A percentile compares a stretch with the other conserved stretches of the same genome.
Conservation (phyloP, 2,329 filamentous ascomycete genomes). For the Aspergillus jensenii region DNA sequence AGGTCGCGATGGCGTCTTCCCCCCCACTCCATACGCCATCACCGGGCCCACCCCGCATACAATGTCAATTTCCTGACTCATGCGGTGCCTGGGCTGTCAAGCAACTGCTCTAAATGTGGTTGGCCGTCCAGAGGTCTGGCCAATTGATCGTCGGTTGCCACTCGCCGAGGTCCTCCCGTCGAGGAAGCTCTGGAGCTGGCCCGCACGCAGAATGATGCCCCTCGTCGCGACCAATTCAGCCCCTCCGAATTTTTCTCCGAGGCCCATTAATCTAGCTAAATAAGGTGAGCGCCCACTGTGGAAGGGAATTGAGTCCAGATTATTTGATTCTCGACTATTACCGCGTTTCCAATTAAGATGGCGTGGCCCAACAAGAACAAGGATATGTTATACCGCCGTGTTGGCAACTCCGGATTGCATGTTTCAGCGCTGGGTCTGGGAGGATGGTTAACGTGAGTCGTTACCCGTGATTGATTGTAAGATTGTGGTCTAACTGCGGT, state of each 20-base stretch:
- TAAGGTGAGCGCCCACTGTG: neutral
- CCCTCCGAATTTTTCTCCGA: slow-evolving; percentile 25
- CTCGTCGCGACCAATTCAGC: neutral
- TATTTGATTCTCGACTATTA: too few species aligned
- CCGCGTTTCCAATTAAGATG: slow-evolving; percentile 11
- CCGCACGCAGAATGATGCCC: too few species aligned
- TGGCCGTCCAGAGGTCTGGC: too few species aligned
- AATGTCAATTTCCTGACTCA: neutral
- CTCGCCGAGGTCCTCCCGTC: too few species aligned
- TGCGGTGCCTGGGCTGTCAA: neutral
- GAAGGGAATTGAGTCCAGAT: neutral
- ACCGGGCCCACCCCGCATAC: slow-evolving; percentile 6
- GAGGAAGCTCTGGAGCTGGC: too few species aligned
- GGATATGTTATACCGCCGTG: slow-evolving; percentile 68
- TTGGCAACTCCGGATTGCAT: slow-evolving; percentile 70
- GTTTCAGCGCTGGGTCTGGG: slow-evolving; percentile 70
- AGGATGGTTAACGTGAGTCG: slow-evolving; percentile 36
- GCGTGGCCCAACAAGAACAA: slow-evolving; percentile 27
- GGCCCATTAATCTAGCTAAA: neutral
- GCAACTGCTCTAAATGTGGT: too few species aligned
- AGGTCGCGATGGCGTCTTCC: slow-evolving; percentile 16
- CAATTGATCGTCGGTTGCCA: too few species aligned
- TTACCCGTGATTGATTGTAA: neutral
- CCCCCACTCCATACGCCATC: slow-evolving; percentile 23
- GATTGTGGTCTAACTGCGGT: neutral